Evolutionary conservation across 805 yeast species (phyloP), one percentile per base, ranked within the genome.

Genomic region (Candida nemodendra): DNA sequence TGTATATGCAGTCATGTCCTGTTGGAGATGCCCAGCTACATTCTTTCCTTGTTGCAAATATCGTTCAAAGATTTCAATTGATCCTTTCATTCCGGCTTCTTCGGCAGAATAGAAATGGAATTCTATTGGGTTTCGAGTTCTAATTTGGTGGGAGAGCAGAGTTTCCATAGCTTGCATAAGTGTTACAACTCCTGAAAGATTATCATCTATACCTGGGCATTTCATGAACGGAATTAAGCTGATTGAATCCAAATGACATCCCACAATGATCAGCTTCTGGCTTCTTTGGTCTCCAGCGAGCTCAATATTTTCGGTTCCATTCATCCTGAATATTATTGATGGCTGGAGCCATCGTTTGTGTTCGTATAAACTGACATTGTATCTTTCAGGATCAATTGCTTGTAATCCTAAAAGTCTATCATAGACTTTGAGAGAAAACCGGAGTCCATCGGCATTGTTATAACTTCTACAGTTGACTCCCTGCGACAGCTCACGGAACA

Each of bases 161-260:
- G 84, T 62, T 47, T 93, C 72, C 51, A 89, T 72, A 1, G 89
- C 79, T 59, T 89, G 95, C 38, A 89, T 61, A 22, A 77, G 74
- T 2, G 95, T 82, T 4, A 83, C 79, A 4, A 90, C 82, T 8
- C 97, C 98, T 3, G 90, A 78, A 2, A 95, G 95, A 60, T 90
- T 85, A 57, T 91, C 98, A 57, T 91, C 98, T 3, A 96, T 97
- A 3, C 98, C 98, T 2, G 96, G 96, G 0, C 96, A 87, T 17
- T 78, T 71, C 47, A 84, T 56, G 14, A 79, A 45, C 39, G 85
- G 70, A 29, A 85, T 48, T 38, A 86, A 66, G 57, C 87, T 88
- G 46, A 81, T 72, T 2, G 95, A 83, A 58, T 91, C 98, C 56
- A 83, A 85, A 64, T 91, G 98, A 18, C 95, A 84, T 1, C 96